These are phyloP conservation scores for Sextonia rubra DNA, from an alignment of 164 flowering plant species.

Conservation along the genomic window DNA sequence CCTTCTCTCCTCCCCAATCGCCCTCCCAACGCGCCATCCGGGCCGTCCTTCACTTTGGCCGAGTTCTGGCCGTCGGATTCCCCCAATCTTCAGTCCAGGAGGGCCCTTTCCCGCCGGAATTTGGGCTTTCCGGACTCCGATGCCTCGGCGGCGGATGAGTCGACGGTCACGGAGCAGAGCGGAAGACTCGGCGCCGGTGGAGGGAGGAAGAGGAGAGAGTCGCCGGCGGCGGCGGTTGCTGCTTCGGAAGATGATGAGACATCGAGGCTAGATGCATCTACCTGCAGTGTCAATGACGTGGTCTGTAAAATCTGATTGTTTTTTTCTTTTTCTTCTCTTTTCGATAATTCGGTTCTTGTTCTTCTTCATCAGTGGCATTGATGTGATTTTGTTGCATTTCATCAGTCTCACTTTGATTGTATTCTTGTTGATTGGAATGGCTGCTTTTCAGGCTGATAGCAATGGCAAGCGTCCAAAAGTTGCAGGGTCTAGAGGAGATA, in stretches of 20 bases:
- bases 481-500: not conserved
- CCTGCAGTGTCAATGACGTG: constrained; percentile 44
- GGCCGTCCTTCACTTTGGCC: not conserved
- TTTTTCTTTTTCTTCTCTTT: not conserved
- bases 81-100: constrained; percentile 5
- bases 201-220: constrained; percentile 36
- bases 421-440: not conserved
- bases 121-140: constrained; percentile 26
- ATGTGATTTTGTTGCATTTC: not conserved
- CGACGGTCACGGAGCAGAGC: constrained; percentile 65
- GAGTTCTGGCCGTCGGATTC: not conserved
- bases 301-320: constrained; percentile 12
- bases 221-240: constrained; percentile 28
- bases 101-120: constrained; percentile 29
- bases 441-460: constrained; percentile 34
- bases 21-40: not conserved
- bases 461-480: constrained; percentile 8
- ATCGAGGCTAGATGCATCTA: constrained; percentile 45
- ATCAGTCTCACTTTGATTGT: not conserved
- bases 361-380: not conserved
- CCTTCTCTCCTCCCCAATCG: not conserved
- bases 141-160: constrained; percentile 55
- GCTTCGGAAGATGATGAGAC: constrained; percentile 21
- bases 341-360: not conserved
- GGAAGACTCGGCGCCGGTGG: constrained; percentile 29